These are phyloP conservation scores for Aspergillus piperis DNA, from an alignment of 2,329 filamentous ascomycete genomes.

Conservation along the genomic window DNA sequence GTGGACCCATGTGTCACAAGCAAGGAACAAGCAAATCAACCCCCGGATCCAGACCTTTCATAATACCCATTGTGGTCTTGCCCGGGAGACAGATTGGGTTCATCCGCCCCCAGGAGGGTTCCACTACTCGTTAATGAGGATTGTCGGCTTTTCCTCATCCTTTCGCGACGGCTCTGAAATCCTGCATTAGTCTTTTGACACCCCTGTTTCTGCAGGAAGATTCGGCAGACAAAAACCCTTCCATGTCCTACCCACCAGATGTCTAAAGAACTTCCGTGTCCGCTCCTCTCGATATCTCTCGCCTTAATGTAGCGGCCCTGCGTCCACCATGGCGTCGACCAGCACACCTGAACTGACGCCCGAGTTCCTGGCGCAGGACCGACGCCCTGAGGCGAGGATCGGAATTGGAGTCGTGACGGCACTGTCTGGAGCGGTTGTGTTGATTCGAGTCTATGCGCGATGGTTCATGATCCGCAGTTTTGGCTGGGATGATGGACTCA, in stretches of 20 bases:
- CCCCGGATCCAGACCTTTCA: too few relatives aligned
- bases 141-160: neutral
- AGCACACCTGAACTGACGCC: neutral
- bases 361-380: conserved; percentile 9
- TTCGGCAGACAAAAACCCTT: neutral
- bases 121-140: neutral
- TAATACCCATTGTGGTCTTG: too few relatives aligned
- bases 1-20: neutral
- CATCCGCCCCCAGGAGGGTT: neutral
- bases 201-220: neutral
- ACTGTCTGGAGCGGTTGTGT: conserved; percentile 13
- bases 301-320: neutral
- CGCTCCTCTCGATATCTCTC: neutral
- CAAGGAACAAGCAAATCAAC: neutral
- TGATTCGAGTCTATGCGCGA: conserved; percentile 15
- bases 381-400: conserved; percentile 7
- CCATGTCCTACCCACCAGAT: neutral
- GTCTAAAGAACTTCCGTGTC: neutral
- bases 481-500: conserved; percentile 23
- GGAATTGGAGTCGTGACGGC: conserved; percentile 30
- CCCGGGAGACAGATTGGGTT: neutral
- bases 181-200: neutral
- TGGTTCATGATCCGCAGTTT: conserved; percentile 14
- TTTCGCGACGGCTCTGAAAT: neutral
- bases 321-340: neutral